Conservation (phyloP, 768 basidiomycete species). For the Lactarius quietus region DNA sequence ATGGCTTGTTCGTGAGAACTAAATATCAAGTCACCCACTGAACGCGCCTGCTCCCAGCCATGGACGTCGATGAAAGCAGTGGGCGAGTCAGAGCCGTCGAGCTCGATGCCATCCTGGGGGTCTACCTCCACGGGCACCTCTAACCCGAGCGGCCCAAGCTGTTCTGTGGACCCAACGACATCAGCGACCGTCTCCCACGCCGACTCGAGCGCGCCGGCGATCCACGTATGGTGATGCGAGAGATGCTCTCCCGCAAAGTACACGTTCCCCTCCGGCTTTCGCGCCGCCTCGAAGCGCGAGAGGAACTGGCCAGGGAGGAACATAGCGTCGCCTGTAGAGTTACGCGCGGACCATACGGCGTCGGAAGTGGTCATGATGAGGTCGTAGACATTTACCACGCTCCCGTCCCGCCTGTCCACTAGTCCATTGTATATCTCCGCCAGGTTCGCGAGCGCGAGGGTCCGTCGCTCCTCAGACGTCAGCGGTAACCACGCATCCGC, state of each 20-base stretch:
- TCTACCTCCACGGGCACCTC: background rate
- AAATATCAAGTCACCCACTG: background rate
- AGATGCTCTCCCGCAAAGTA: slow-evolving; percentile 32
- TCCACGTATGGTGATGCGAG: slow-evolving; percentile 33
- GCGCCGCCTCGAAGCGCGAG: slow-evolving; percentile 27
- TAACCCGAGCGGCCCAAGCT: slow-evolving; percentile 4
- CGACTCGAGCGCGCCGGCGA: slow-evolving; percentile 29
- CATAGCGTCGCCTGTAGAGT: slow-evolving; percentile 33
- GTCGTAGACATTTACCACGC: slow-evolving; percentile 24
- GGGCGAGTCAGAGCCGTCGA: too few relatives aligned
- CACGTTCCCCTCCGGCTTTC: slow-evolving; percentile 28
- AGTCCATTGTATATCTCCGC: slow-evolving; percentile 26
- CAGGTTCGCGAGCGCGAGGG: slow-evolving; percentile 28
- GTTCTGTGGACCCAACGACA: slow-evolving; percentile 11
- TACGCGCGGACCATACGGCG: slow-evolving; percentile 29
- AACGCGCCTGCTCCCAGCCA: background rate
- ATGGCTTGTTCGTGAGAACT: background rate
- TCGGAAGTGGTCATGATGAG: slow-evolving; percentile 28
- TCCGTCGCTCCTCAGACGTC: slow-evolving; percentile 23
- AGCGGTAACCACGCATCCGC: slow-evolving; percentile 27
- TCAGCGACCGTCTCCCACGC: slow-evolving; percentile 16
- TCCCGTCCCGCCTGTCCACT: slow-evolving; percentile 18
- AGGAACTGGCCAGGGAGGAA: slow-evolving; percentile 32
- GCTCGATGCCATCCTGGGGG: background rate
- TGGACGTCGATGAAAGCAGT: background rate